Base-by-base conservation (phyloP, 768 basidiomycete species). In the Suillus americanus region DNA sequence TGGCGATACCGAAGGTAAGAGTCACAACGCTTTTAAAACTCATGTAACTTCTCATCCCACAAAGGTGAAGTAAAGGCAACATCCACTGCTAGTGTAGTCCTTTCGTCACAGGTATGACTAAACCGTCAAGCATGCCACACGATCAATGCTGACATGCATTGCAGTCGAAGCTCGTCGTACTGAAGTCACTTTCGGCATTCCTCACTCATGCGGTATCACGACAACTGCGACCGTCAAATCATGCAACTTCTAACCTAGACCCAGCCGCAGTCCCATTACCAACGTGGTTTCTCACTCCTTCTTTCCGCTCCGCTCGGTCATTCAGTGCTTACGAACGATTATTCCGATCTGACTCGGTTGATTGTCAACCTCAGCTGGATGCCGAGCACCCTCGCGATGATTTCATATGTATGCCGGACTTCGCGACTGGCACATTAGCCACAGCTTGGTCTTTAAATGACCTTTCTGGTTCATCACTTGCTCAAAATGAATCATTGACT, bases 81-180 rank as follows among this genome's bases (percentile, higher is more conserved):
- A 18, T 87, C 87, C 9, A 86, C 87, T 5, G 82, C 88, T 0
- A 87, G 86, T 64, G 86, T 90, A 16, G 80, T 88, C 3, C 76
- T 93, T 53, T 89, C 89, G 9, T 78, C 86, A 59, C 79, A 84
- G 23, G 91, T 93, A 74, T 67, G 14, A 63, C 6, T 61, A 23
- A 37, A 63, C 43, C 33, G n/a, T 48, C 33, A 23, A 35, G 51
- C 16, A 61, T 59, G 54, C 10, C 16, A 20, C 37, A 8, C 8
- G 54, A 55, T 66, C 45, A 64, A 60, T 63, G 20, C 61, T 70
- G 60, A 62, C 33, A 2, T 56, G 56, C 18, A 64, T 65, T 56
- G 37, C 55, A 93, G 92, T 93, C 94, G 14, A 94, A 89, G 77
- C 83, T 91, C 61, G 82, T 88, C n/a, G 85, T 94, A 12, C 76